Evolutionary conservation across 495 filamentous ascomycete genomes (phyloP), one percentile per base, ranked within the genome.

Genomic region (Daldinia vernicosa): DNA sequence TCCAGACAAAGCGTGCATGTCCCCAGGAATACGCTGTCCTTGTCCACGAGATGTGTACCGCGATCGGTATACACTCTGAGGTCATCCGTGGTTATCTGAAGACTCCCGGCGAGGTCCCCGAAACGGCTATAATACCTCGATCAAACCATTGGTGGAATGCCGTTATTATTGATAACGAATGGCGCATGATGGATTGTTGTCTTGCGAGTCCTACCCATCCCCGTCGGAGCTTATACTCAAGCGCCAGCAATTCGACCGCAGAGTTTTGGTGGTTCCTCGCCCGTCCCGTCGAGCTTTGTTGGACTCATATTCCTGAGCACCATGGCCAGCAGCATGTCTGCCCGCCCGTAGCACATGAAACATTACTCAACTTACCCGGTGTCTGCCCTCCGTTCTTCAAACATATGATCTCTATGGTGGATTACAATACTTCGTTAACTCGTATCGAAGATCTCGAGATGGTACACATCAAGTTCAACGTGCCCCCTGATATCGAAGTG

Each of bases 111-210:
- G 95, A 98, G 70, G 78, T 88, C 2, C 84, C 93, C 15, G 94
- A 98, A 35, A 80, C 92, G 26, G 90, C 90, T 53, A 86, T 90
- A 14, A 88, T 91, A 61, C 90, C 89, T 32, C 88, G 90, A 37
- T 87, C 95, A 7, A 99, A 99, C 71, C 95, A 99, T 83, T 98
- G 93, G 91, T 99, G 95, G 95, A 99, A 99, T 74, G 90, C 93
- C 1, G 94, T 99, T 3, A 80, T 97, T 39, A 90, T 97, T 11
- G 96, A 99, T 74, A 90, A 92, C 15, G 93, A 97, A 79, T 99
- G 95, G 95, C 90, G 95, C 53, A 89, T 98, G 66, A 95, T 99
- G 87, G 95, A 99, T 78, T 96, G 93, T 74, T 93, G 93, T 19
- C 84, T 99, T 32, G 93, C 96, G 26, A 92, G 89, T 63, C 94